A percentile compares a stretch with the other conserved stretches of the same genome.
These are phyloP conservation scores for Phytopythium aichiense DNA, from an alignment of 352 stramenopile genomes.

Conservation along the genomic window DNA sequence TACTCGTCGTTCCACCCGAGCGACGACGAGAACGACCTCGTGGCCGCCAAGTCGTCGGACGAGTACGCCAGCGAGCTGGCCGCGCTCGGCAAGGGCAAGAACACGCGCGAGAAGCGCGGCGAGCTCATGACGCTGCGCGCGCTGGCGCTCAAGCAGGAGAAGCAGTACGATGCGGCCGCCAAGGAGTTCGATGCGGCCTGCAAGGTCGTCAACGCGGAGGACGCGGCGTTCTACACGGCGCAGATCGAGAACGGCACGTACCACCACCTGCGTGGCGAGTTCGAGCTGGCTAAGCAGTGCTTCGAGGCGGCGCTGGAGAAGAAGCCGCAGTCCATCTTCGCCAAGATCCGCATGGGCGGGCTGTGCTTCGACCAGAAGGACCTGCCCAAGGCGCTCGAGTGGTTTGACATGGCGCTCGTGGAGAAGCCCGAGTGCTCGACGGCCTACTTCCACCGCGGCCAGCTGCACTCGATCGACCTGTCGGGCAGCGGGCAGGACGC, in stretches of 20 bases:
- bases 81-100: constrained; percentile 25
- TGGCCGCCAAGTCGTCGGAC: constrained; percentile 44
- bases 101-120: constrained; percentile 28
- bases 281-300: constrained; percentile 53
- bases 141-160: constrained; percentile 59
- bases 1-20: constrained; percentile 82
- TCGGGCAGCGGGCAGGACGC: constrained; percentile 42
- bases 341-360: constrained; percentile 79
- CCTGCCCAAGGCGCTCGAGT: constrained; percentile 59
- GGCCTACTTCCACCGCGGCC: constrained; percentile 78
- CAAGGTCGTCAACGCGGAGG: constrained; percentile 36
- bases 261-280: constrained; percentile 72
- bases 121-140: constrained; percentile 60
- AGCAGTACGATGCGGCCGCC: constrained; percentile 59
- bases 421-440: constrained; percentile 69
- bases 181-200: constrained; percentile 56
- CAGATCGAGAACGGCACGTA: constrained; percentile 79
- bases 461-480: constrained; percentile 79
- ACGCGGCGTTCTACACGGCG: constrained; percentile 65
- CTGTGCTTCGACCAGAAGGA: constrained; percentile 84
- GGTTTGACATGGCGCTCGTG: constrained; percentile 68
- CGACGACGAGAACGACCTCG: constrained; percentile 71
- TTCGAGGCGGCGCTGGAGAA: constrained; percentile 59
- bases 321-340: constrained; percentile 73
- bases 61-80: constrained; percentile 57